Base-by-base conservation (phyloP, 2,329 filamentous ascomycete species). In the Sarocladium brachiariae region DNA sequence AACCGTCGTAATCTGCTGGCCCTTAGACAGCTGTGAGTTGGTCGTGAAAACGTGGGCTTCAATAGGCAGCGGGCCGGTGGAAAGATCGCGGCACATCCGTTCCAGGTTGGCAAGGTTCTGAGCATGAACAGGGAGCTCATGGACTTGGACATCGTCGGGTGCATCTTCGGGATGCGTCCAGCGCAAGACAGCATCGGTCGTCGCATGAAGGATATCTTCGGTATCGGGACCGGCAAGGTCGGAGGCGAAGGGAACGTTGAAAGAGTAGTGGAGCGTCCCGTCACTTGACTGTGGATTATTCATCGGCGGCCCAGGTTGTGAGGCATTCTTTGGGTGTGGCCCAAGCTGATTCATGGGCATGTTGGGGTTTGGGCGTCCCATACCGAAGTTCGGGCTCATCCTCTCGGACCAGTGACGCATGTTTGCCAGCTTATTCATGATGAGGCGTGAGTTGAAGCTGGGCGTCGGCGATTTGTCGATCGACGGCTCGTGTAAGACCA, bases 201-300 rank as follows among this genome's bases (percentile, higher is more conserved):
- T 96, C 56, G 92, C 90, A 71, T 96, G 92, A 54, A 97, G 80
- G 61, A 99, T 89, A 69, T 97, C 91, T 68, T 96, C 90, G 58
- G 87, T 87, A 63, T 97, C 90, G 56, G 93, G 93, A 30, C 93
- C 93, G 55, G 88, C 81, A 54, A 99, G 83, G 62, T 92, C 92
- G 56, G 89, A 95, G 59, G 90, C 85, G 71, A 97, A 96, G 54
- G 93, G 93, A 46, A 99, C 87, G 66, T 96, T 97, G 83, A 99
- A 97, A 57, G 89, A 92, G 67, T 96, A 86, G 69, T 95, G 89
- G 69, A 97, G 88, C 57, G 83, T 83, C 49, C 84, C 77, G 65
- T 92, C 87, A 63, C 85, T 78, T 55, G 84, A 76, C 57, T 86
- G 83, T 52, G 86, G 81, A 57, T 86, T 83, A 60, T 83, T 76